Conservation (phyloP, 495 filamentous ascomycete genomes). For the Hypoxylon subgilvum region DNA sequence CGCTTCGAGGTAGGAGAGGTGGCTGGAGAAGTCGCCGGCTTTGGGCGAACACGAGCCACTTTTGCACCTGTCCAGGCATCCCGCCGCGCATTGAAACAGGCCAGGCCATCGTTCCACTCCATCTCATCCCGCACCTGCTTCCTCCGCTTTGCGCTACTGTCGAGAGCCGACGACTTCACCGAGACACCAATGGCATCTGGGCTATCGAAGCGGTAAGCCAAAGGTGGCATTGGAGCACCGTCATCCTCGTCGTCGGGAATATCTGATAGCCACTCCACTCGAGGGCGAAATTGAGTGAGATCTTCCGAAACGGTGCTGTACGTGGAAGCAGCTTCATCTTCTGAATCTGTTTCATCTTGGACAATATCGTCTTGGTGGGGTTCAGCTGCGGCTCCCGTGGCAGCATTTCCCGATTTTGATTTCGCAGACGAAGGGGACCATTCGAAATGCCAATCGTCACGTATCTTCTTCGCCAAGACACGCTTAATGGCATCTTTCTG, state of each 20-base stretch:
- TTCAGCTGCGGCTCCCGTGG: background rate
- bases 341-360: slow-evolving; percentile 40
- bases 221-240: slow-evolving; percentile 30
- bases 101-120: slow-evolving; percentile 80
- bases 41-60: slow-evolving; percentile 49
- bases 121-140: slow-evolving; percentile 74
- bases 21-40: slow-evolving; percentile 39
- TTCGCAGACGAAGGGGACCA: slow-evolving; percentile 44
- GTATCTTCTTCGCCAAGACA: slow-evolving; percentile 59
- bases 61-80: slow-evolving; percentile 88
- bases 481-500: slow-evolving; percentile 61
- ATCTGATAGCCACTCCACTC: slow-evolving; percentile 56
- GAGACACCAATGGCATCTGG: slow-evolving; percentile 64
- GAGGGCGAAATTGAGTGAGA: slow-evolving; percentile 46
- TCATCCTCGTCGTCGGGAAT: slow-evolving; percentile 49
- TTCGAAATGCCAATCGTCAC: slow-evolving; percentile 63
- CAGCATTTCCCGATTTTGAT: background rate
- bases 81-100: slow-evolving; percentile 73
- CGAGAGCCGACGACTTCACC: slow-evolving; percentile 45
- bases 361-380: slow-evolving; percentile 3
- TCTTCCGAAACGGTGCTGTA: slow-evolving; percentile 58
- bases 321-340: slow-evolving; percentile 47
- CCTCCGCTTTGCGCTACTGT: slow-evolving; percentile 64
- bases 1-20: slow-evolving; percentile 44
- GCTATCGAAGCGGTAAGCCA: slow-evolving; percentile 68